Base-by-base conservation (phyloP, 2,329 filamentous ascomycete species). In the Paraphoma sp. region DNA sequence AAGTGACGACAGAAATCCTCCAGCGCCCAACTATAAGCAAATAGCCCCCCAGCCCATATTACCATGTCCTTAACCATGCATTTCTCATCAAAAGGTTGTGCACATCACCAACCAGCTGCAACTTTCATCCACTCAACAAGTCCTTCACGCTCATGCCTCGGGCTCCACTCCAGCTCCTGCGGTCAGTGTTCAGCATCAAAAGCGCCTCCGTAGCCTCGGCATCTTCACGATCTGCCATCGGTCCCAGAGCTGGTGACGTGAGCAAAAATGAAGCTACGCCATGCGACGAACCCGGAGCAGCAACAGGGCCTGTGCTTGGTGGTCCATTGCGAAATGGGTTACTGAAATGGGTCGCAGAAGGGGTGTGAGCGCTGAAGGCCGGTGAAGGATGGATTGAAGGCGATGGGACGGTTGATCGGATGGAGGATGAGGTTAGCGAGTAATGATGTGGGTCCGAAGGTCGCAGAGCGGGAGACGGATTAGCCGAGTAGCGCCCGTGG, bases 121-220 rank as follows among this genome's bases (percentile, higher is more conserved):
- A 28, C 12, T 10, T 23, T 18, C 23, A 75, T 9, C 71, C 70
- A 48, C 79, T 80, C 10, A 82, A 62, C 45, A 82, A 60, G 63
- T 82, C 80, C 54, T 73, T 75, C 7, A 82, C 80, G 55, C 80
- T 82, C 79, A 82, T 81, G 9, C 75, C 75, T 28, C 76, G 62
- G 17, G 66, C 73, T 8, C 68, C 65, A 56, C 63, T 70, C 78
- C 80, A 81, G 53, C 70, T 78, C 36, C 91, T 83, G 41, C 91
- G 85, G 73, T 95, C 92, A 51, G 83, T 87, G 64, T 93, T 96
- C 56, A 97, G 80, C 93, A 97, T 96, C 73, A 97, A 77, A 65
- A 97, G 76, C 3, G 93, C 93, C 11, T 92, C 89, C 7, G 92
- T 95, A 1, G 92, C 93, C 74, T 95, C 92, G 58, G 93, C 89